Evolutionary conservation across 352 stramenopile genomes (phyloP).

Genomic region (Globisporangium megalacanthum): DNA sequence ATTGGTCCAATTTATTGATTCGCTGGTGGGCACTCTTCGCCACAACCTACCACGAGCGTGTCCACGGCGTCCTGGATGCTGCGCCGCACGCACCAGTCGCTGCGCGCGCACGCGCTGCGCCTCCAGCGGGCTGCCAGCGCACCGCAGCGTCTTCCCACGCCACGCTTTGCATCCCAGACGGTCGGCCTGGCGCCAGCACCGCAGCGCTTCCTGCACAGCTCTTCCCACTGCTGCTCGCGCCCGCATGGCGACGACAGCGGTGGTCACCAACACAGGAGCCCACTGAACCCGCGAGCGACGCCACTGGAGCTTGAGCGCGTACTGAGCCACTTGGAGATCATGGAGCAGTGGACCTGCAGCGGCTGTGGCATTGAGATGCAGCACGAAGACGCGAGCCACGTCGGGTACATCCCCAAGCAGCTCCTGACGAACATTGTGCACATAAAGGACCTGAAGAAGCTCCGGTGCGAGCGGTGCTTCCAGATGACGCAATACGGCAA

Average conservation of each 20-base stretch:
- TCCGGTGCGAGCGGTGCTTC: conserved; percentile 85
- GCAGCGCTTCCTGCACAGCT: conserved; percentile 9
- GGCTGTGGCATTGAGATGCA: conserved; percentile 81
- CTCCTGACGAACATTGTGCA: conserved; percentile 57
- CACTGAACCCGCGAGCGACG: conserved; percentile 2
- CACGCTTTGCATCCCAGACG: too few species aligned
- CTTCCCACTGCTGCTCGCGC: conserved; percentile 12
- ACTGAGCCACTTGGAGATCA: conserved; percentile 66
- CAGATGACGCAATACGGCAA: conserved; percentile 86
- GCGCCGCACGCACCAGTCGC: conserved; percentile 2
- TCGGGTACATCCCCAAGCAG: conserved; percentile 68
- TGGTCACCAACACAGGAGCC: neutral
- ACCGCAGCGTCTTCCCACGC: too few species aligned
- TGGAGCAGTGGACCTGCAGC: conserved; percentile 81
- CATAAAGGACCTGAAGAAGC: conserved; percentile 67
- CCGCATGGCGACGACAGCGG: conserved; percentile 3
- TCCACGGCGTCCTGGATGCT: conserved; percentile 3
- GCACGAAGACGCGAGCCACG: conserved; percentile 44
- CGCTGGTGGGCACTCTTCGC: neutral
- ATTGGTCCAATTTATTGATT: neutral
- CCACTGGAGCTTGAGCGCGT: conserved; percentile 52
- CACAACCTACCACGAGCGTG: neutral
- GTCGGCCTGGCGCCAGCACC: too few species aligned
- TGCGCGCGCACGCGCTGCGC: conserved; percentile 3
- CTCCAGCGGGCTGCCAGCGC: conserved; percentile 1